These are phyloP conservation scores for Gynochthodes officinalis DNA, from an alignment of 257 asterid genomes.

Conservation along the genomic window DNA sequence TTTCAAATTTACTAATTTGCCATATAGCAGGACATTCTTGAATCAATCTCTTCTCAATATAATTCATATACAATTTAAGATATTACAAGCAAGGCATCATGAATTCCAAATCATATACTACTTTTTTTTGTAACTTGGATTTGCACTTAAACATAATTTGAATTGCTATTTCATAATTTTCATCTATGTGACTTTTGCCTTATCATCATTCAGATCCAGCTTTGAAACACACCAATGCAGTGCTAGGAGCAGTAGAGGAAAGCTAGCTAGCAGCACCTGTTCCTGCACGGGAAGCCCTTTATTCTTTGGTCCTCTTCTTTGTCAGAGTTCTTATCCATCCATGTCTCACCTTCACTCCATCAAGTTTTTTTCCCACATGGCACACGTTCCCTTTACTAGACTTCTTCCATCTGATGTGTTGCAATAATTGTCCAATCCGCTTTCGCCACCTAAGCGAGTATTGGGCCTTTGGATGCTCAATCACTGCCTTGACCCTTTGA, in stretches of 20 bases:
- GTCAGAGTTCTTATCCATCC: constrained; percentile 73
- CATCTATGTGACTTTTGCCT: too few relatives aligned
- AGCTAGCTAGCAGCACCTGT: constrained; percentile 19
- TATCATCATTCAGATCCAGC: too few relatives aligned
- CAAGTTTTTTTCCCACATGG: constrained; percentile 61
- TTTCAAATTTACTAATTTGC: too few relatives aligned
- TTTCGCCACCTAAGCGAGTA: constrained; percentile 63
- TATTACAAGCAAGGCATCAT: not conserved
- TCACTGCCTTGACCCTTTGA: constrained; percentile 25
- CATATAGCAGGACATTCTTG: not conserved
- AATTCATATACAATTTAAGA: not conserved
- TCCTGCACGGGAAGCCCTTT: constrained; percentile 29
- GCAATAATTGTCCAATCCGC: constrained; percentile 76
- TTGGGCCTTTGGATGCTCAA: constrained; percentile 57
- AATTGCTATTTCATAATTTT: not conserved
- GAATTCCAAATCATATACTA: not conserved
- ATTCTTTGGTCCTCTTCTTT: constrained; percentile 54
- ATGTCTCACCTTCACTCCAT: constrained; percentile 49
- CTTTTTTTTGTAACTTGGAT: too few relatives aligned
- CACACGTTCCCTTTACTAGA: constrained; percentile 41
- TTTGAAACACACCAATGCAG: constrained; percentile 18
- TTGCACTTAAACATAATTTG: not conserved
- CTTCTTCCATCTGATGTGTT: constrained; percentile 65
- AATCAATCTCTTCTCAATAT: not conserved
- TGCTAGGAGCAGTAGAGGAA: constrained; percentile 14